Evolutionary conservation across 1,139 yeast genomes (phyloP).

Genomic region (Zygoascus sp.): DNA sequence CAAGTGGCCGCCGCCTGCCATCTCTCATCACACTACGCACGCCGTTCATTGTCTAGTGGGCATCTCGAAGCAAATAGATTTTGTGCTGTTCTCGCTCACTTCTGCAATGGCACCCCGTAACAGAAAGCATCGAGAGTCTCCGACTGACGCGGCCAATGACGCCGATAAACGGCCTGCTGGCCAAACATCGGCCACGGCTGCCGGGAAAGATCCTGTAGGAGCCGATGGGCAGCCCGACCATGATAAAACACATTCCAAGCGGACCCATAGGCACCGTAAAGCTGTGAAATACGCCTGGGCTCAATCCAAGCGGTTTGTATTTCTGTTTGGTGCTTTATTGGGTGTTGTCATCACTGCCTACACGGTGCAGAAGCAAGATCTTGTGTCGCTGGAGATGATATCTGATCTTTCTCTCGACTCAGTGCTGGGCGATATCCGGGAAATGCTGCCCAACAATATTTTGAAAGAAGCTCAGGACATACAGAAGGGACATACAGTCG

Average conservation of each 20-base stretch:
- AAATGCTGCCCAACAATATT: constrained; percentile 56
- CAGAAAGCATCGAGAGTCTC: not conserved
- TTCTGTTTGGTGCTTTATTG: constrained; percentile 59
- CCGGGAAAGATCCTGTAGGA: too few relatives aligned
- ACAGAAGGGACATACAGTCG: constrained; percentile 35
- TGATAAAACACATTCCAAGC: not conserved
- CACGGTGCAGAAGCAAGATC: constrained; percentile 49
- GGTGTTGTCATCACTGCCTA: constrained; percentile 66
- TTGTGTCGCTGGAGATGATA: constrained; percentile 46
- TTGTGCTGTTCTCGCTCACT: too few relatives aligned
- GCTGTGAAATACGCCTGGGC: constrained; percentile 19
- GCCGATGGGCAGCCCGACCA: not conserved
- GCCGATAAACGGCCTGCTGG: not conserved
- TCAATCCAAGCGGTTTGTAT: constrained; percentile 31
- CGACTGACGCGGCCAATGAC: not conserved
- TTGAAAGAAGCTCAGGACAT: constrained; percentile 57
- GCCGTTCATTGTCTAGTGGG: too few relatives aligned
- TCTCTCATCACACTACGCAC: too few relatives aligned
- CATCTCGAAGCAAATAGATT: too few relatives aligned
- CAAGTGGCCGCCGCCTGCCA: too few relatives aligned
- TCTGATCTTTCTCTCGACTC: constrained; percentile 51
- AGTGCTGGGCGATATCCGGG: constrained; percentile 35
- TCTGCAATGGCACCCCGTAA: not conserved
- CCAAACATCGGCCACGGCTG: too few relatives aligned
- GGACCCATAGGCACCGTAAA: constrained; percentile 1